These are phyloP conservation scores for Zizania palustris DNA, from an alignment of 202 grass and related monocot genomes.

Conservation along the genomic window DNA sequence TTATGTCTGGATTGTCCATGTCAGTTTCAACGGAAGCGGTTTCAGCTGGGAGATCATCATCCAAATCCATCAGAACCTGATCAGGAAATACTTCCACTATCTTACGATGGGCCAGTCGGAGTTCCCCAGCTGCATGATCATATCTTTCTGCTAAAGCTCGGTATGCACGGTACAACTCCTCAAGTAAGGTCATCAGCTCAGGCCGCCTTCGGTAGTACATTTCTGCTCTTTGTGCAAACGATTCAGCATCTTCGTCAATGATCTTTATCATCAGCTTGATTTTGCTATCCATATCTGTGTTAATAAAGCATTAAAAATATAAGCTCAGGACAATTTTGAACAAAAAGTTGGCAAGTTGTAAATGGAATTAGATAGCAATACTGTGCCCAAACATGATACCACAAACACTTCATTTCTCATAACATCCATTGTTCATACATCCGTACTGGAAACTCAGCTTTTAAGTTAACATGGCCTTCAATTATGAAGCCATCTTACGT, in stretches of 20 bases:
- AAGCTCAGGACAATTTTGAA: slow-evolving; percentile 27
- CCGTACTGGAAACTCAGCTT: slow-evolving; percentile 6
- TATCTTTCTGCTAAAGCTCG: slow-evolving; percentile 89
- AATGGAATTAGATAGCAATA: slow-evolving; percentile 24
- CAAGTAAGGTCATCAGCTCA: slow-evolving; percentile 81
- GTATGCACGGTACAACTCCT: slow-evolving; percentile 90
- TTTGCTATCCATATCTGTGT: slow-evolving; percentile 96
- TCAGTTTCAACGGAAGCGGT: slow-evolving; percentile 55
- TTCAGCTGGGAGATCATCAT: slow-evolving; percentile 71
- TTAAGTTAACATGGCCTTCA: slow-evolving; percentile 9
- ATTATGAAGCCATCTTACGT: slow-evolving; percentile 3
- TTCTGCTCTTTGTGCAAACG: slow-evolving; percentile 95
- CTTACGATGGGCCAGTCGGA: slow-evolving; percentile 79
- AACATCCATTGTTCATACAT: neutral
- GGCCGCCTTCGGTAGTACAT: slow-evolving; percentile 97
- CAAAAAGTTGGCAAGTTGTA: neutral
- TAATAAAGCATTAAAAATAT: slow-evolving; percentile 41
- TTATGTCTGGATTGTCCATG: slow-evolving; percentile 52
- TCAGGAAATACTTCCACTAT: slow-evolving; percentile 90
- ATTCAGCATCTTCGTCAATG: slow-evolving; percentile 95
- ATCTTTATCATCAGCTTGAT: slow-evolving; percentile 87
- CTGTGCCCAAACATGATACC: slow-evolving; percentile 10
- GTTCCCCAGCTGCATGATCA: slow-evolving; percentile 69
- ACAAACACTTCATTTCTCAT: neutral
- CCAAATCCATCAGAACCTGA: slow-evolving; percentile 67